These are phyloP conservation scores for Dioscorea alata DNA, from an alignment of 106 monocot species.

Conservation along the genomic window DNA sequence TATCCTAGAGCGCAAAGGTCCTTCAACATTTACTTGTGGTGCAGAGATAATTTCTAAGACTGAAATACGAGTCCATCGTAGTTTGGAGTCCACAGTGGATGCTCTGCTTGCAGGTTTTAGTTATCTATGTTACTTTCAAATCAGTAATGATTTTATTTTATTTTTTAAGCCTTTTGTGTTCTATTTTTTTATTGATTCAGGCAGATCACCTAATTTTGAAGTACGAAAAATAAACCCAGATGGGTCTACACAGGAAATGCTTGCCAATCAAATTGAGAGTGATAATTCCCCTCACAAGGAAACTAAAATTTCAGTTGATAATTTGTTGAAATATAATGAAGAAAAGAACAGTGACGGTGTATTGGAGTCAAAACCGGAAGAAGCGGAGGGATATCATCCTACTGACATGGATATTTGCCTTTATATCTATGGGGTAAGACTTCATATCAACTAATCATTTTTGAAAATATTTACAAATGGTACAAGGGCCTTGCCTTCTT, in stretches of 20 bases:
- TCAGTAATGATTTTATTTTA: not conserved
- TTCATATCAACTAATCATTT: not conserved
- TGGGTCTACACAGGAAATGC: constrained; percentile 21
- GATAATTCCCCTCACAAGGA: not conserved
- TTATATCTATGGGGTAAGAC: constrained; percentile 83
- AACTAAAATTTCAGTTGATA: constrained; percentile 18
- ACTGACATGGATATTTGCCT: constrained; percentile 18
- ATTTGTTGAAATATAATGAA: constrained; percentile 12
- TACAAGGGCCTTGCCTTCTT: no score
- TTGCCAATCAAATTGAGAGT: not conserved
- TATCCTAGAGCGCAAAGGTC: constrained; percentile 77
- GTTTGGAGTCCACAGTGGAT: constrained; percentile 79
- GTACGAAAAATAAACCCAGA: constrained; percentile 36
- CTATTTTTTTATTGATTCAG: constrained; percentile 24
- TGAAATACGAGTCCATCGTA: constrained; percentile 68
- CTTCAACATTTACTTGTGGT: constrained; percentile 78
- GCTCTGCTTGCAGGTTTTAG: constrained; percentile 78
- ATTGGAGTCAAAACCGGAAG: constrained; percentile 23
- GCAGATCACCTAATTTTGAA: constrained; percentile 50
- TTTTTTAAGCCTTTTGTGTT: not conserved
- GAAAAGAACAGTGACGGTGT: constrained; percentile 5
- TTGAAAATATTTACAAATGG: not conserved
- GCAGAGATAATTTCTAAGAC: constrained; percentile 87
- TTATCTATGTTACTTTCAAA: not conserved
- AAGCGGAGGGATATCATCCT: constrained; percentile 21